Base-by-base conservation (phyloP, 768 basidiomycete species). In the Ramaria rubella region DNA sequence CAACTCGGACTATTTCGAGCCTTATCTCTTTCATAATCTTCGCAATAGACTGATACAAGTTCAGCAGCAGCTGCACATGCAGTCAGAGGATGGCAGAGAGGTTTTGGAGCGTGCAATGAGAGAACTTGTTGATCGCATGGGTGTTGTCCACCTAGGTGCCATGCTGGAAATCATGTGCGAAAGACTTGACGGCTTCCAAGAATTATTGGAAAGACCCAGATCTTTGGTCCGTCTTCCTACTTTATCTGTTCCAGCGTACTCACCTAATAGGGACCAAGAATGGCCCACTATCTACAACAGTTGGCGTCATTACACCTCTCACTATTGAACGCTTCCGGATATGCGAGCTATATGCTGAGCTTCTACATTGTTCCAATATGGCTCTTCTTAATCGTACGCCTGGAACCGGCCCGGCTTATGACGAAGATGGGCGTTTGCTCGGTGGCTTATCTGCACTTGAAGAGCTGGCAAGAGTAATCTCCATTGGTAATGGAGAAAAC, bases 301-400 rank as follows among this genome's bases (percentile, higher is more conserved):
- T 90, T n/a, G 88, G 88, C 5, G 68, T 72, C 5, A 79, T 89
- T 52, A 75, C 76, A 1, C 93, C 94, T 0, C 81, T 99, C 26
- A 97, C 96, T 1, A 82, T 94, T 57, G 96, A 98, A 68, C 86
- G 96, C 15, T 96, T 92, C 70, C 84, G 95, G 9, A 93, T 98
- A 63, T 90, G 93, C 71, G 96, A 99, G 70, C 77, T 99, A 12
- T 94, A 95, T 64, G 96, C 95, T 19, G 96, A 99, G 67, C 82
- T 99, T 5, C 74, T 98, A 24, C 96, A 99, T 66, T 96, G 94
- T 68, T 98, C 96, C 17, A 98, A 96, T 65, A 98, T 99, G 95
- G 85, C 90, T 5, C 80, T 98, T 23, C 77, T 98, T 26, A 98
- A 98, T 67, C 90, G 96, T 9, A 71, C 81, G 1, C 66, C 80